Base-by-base conservation (phyloP, 768 basidiomycete species). In the Boletus rubroflammeus region DNA sequence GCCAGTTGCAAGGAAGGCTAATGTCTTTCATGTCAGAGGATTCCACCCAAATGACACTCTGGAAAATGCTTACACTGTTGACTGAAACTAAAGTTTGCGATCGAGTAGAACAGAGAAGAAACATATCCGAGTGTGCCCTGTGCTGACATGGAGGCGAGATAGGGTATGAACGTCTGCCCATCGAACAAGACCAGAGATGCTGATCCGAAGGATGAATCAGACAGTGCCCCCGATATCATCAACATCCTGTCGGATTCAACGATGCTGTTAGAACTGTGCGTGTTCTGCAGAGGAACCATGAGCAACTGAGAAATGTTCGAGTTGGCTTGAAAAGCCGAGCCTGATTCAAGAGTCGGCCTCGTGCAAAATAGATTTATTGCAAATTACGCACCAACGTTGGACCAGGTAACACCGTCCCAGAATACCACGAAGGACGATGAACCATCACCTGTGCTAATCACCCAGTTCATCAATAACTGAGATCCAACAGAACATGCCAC, bases 131-230 rank as follows among this genome's bases (percentile, higher is more conserved):
- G 66, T 8, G 78, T 73, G 13, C 94, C 94, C 26, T 81, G 77
- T 1, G 81, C 66, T 2, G 86, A 76, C 1, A 82, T 74, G 19
- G 94, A 80, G 21, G 84, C 75, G 42, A 97, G 78, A 67, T 91
- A 98, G 3, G 97, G 97, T 61, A 86, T 84, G 66, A 90, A 84
- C 1, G 68, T 78, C 59, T 84, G 73, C 5, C 96, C 96, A 63
- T 99, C 96, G 64, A 84, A 99, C 49, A 98, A 74, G 10, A 88
- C 90, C 3, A 90, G 81, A 2, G 94, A 94, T 5, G 85, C 86
- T 62, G 85, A 86, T 46, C 93, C 93, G 56, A 84, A 83, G 1
- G 82, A 77, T 0, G 82, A 73, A 60, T 90, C 85, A 10, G 79
- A 73, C 38, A 98, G 68, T 31, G 79, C 70, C 5, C 96, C 96